Evolutionary conservation across 768 basidiomycete genomes (phyloP).

Genomic region (Austroboletus eburneus): DNA sequence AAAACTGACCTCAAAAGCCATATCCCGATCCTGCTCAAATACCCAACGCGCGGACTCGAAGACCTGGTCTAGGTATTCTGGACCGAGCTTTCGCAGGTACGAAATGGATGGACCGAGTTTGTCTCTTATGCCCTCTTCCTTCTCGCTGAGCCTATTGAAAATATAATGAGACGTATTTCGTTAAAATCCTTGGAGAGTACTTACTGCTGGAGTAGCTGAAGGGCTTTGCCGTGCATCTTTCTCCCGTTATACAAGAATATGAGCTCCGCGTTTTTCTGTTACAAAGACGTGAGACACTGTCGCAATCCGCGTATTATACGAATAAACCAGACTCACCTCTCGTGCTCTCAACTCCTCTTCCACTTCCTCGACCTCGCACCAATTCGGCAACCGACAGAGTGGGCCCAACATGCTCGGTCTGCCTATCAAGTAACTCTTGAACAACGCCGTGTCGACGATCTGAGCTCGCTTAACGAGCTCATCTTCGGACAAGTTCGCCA

Average conservation of each 20-base stretch:
- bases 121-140: conserved; percentile 72
- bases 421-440: conserved; percentile 86
- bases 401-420: conserved; percentile 79
- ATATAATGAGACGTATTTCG: background rate
- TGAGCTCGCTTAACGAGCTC: conserved; percentile 87
- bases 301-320: background rate
- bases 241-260: conserved; percentile 91
- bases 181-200: background rate
- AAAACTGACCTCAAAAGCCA: conserved; percentile 66
- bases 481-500: conserved; percentile 71
- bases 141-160: conserved; percentile 64
- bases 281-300: too few relatives aligned
- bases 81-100: conserved; percentile 89
- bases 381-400: conserved; percentile 87
- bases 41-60: conserved; percentile 84
- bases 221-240: conserved; percentile 90
- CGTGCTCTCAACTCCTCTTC: conserved; percentile 80
- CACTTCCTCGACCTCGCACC: conserved; percentile 95
- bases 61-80: conserved; percentile 75
- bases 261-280: conserved; percentile 86
- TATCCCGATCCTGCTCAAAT: conserved; percentile 65
- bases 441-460: conserved; percentile 91
- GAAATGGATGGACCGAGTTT: conserved; percentile 79
- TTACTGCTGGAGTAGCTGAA: conserved; percentile 80
- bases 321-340: conserved; percentile 47